A percentile compares a stretch with the other conserved stretches of the same genome.
phyloP scores from a whole-genome alignment of 23 red algal species.

The Cyanidiococcus yangmingshanensis region DNA sequence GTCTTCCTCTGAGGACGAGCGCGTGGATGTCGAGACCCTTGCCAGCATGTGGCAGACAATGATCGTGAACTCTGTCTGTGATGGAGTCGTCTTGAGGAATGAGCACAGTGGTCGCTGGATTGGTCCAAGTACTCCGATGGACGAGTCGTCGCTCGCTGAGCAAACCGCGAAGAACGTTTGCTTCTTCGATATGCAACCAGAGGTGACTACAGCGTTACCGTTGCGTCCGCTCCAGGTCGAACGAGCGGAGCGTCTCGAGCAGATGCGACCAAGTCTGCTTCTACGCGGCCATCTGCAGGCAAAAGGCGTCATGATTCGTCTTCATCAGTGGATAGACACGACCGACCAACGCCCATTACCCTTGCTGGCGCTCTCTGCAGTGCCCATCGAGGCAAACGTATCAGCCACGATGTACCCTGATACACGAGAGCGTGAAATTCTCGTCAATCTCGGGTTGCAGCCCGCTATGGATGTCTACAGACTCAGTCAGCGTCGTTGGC shows the following conservation, averaged over 20 bases:
- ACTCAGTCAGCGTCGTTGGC: background rate
- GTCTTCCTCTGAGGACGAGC: too few relatives aligned
- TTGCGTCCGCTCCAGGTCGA: background rate
- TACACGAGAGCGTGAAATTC: background rate
- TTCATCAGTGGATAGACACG: background rate
- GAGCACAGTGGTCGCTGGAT: background rate
- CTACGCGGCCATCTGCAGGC: background rate
- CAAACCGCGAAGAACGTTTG: too few relatives aligned
- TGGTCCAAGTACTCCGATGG: too few relatives aligned
- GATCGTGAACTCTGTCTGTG: background rate
- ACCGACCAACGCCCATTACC: background rate
- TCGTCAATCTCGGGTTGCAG: background rate
- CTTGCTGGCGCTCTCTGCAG: constrained; percentile 10
- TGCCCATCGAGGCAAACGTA: background rate
- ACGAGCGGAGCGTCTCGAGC: background rate
- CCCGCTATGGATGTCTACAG: background rate
- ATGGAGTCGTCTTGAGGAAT: background rate
- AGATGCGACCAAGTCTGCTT: background rate
- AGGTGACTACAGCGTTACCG: background rate
- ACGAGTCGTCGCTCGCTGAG: too few relatives aligned
- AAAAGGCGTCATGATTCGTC: background rate
- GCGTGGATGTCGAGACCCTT: background rate
- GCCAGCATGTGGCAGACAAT: background rate
- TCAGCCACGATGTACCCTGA: background rate
- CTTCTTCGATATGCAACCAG: background rate